These are phyloP conservation scores for Xerocomellus chrysenteron DNA, from an alignment of 768 basidiomycete species.

Conservation along the genomic window DNA sequence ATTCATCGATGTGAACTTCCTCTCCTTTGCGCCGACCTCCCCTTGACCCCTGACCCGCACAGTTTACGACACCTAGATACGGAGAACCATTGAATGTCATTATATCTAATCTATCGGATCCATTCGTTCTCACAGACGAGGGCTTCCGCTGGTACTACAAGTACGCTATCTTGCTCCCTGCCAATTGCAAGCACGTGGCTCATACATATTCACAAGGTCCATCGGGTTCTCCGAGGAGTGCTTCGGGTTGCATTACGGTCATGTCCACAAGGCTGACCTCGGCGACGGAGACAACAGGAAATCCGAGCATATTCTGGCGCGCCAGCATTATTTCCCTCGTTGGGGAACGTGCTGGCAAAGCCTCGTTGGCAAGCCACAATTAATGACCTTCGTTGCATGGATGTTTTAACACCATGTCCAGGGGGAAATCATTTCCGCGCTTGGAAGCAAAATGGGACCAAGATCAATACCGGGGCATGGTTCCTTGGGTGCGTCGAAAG, in stretches of 20 bases:
- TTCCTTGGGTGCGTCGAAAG: slow-evolving; percentile 64
- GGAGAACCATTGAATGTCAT: slow-evolving; percentile 88
- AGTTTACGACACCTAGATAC: slow-evolving; percentile 63
- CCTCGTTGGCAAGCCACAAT: slow-evolving; percentile 48
- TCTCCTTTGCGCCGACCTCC: neutral
- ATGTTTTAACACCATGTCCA: slow-evolving; percentile 17
- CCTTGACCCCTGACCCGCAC: neutral
- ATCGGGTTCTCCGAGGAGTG: slow-evolving; percentile 84
- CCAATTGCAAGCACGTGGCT: neutral
- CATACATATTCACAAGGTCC: slow-evolving; percentile 46
- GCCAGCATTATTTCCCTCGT: slow-evolving; percentile 75
- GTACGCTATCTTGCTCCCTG: slow-evolving; percentile 31
- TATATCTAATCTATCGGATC: slow-evolving; percentile 76
- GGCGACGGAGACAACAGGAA: slow-evolving; percentile 79
- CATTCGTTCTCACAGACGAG: slow-evolving; percentile 70
- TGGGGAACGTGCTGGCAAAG: slow-evolving; percentile 92
- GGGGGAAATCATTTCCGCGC: slow-evolving; percentile 90
- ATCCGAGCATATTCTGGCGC: slow-evolving; percentile 66
- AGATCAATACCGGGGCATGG: slow-evolving; percentile 75
- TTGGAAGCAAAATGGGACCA: slow-evolving; percentile 84
- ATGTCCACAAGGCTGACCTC: slow-evolving; percentile 74
- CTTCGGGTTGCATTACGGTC: slow-evolving; percentile 73
- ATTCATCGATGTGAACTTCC: slow-evolving; percentile 65
- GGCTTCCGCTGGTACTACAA: slow-evolving; percentile 72
- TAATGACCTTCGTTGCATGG: neutral